Evolutionary conservation across 2,329 filamentous ascomycete species (phyloP).

Genomic region (Diaporthe vaccinii): DNA sequence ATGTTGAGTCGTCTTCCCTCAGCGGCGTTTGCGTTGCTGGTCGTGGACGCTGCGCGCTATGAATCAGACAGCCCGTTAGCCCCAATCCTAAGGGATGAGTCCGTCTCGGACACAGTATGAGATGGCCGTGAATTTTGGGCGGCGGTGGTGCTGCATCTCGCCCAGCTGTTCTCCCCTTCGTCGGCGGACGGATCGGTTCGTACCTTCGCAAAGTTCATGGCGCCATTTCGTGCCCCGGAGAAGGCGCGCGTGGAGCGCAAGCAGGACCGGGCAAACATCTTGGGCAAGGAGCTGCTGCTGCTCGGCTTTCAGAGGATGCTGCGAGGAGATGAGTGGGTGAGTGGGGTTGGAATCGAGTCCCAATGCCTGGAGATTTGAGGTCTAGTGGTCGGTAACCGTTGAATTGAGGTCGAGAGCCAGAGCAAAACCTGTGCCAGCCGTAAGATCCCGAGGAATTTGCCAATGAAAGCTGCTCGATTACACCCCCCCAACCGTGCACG

Average conservation of each 20-base stretch:
- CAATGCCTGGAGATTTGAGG: constrained; percentile 50
- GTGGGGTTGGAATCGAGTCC: constrained; percentile 53
- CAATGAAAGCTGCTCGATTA: constrained; percentile 39
- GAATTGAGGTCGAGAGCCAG: constrained; percentile 41
- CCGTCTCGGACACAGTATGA: constrained; percentile 15
- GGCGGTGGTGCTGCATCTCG: constrained; percentile 1
- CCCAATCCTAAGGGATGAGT: constrained; percentile 19
- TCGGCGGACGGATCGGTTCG: constrained; percentile 37
- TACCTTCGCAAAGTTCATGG: constrained; percentile 82
- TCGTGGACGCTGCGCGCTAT: constrained; percentile 78
- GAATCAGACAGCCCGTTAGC: constrained; percentile 33
- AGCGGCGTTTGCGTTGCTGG: constrained; percentile 78
- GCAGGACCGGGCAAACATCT: constrained; percentile 94
- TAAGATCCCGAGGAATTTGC: constrained; percentile 38
- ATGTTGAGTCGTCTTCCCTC: constrained; percentile 79
- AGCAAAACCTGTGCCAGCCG: constrained; percentile 42
- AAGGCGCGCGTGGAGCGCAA: constrained; percentile 90
- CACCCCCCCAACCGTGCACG: constrained; percentile 27
- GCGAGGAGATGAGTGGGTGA: constrained; percentile 49
- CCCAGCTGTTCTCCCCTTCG: neutral
- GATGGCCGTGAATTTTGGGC: neutral
- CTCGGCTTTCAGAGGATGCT: constrained; percentile 53
- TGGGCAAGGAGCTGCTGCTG: constrained; percentile 63
- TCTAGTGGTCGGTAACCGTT: constrained; percentile 42
- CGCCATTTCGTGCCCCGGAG: constrained; percentile 81